Percentiles rank a stretch among this genome's conserved stretches.
These are phyloP conservation scores for Candida gorgasii DNA, from an alignment of 805 yeast species.

Conservation along the genomic window DNA sequence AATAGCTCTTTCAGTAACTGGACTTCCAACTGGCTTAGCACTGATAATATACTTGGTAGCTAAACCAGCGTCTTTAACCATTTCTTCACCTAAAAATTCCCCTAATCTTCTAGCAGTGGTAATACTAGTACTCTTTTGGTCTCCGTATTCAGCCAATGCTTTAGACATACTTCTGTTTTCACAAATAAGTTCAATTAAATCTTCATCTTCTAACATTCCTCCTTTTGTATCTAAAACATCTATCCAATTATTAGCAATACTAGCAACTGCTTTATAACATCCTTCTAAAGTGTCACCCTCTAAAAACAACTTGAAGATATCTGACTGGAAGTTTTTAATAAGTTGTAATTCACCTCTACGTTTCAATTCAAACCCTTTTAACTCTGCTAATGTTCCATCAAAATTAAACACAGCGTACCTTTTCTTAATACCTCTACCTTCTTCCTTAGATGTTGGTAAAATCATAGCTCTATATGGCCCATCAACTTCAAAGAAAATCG, in stretches of 20 bases:
- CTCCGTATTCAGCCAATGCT: constrained; percentile 82
- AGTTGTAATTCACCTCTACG: constrained; percentile 94
- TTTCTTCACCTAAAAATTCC: constrained; percentile 91
- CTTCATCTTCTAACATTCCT: constrained; percentile 85
- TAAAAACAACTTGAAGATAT: constrained; percentile 85
- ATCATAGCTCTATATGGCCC: constrained; percentile 99
- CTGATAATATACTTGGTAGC: constrained; percentile 94
- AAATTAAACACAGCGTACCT: constrained; percentile 96
- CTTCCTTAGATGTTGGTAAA: constrained; percentile 94
- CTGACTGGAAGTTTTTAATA: constrained; percentile 93
- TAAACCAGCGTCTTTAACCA: constrained; percentile 94
- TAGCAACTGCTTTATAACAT: constrained; percentile 88
- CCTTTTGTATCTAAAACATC: constrained; percentile 92
- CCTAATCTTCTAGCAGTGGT: constrained; percentile 93
- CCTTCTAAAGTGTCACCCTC: constrained; percentile 77
- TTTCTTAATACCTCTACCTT: constrained; percentile 94
- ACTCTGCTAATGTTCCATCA: constrained; percentile 91
- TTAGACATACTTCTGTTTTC: constrained; percentile 96
- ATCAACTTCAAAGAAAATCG: constrained; percentile 96
- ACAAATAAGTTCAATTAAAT: constrained; percentile 89
- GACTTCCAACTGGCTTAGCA: constrained; percentile 76
- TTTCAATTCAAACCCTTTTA: constrained; percentile 95
- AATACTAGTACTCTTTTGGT: constrained; percentile 90
- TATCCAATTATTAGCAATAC: constrained; percentile 93
- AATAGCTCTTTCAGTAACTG: constrained; percentile 93